Conservation (phyloP, 2,329 filamentous ascomycete genomes). For the Paecilomyces sp. region DNA sequence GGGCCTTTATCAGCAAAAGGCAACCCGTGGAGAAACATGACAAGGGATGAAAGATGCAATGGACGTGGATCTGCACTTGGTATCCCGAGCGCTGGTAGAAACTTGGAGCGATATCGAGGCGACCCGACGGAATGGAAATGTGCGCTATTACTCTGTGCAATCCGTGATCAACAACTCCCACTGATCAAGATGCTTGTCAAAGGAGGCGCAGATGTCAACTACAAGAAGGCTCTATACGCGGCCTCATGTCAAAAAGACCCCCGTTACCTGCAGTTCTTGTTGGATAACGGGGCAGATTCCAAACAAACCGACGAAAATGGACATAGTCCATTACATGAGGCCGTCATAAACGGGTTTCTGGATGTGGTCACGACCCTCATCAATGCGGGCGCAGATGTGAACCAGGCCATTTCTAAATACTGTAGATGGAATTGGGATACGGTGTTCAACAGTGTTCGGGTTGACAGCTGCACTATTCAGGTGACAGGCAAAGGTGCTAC, state of each 20-base stretch:
- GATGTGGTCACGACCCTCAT: neutral
- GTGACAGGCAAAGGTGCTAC: neutral
- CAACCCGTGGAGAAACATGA: neutral
- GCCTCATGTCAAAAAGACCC: conserved; percentile 1
- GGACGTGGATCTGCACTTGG: neutral
- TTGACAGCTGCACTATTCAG: neutral
- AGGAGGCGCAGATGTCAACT: conserved; percentile 1
- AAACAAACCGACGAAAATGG: neutral
- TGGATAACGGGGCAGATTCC: conserved; percentile 1
- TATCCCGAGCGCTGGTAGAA: neutral
- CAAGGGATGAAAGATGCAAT: neutral
- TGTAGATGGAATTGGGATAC: neutral
- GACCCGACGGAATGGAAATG: neutral
- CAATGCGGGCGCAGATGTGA: neutral
- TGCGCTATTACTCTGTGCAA: conserved; percentile 1
- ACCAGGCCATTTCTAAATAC: neutral
- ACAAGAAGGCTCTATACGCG: neutral
- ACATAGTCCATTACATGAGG: neutral
- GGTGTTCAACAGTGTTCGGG: neutral
- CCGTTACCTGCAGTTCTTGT: neutral
- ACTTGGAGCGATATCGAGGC: neutral
- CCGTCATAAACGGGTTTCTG: neutral
- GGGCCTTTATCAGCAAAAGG: neutral
- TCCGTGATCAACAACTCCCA: neutral
- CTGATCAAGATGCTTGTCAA: neutral